These are phyloP conservation scores for Pyrus pyrifolia DNA, from an alignment of 306 rosid genomes.

Conservation along the genomic window DNA sequence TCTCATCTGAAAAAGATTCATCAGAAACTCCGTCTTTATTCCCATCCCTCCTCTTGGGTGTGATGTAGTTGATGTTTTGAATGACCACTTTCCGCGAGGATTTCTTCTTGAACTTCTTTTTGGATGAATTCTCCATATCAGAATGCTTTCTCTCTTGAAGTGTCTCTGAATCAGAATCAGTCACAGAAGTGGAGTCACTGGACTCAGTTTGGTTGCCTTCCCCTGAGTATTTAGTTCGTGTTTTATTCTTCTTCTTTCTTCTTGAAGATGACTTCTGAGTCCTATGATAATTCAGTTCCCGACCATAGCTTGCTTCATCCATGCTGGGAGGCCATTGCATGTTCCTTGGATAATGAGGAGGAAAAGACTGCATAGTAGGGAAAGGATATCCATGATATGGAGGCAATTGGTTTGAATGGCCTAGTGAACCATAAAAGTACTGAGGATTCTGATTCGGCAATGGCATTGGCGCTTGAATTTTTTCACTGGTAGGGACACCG, in stretches of 20 bases:
- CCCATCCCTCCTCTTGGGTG: constrained; percentile 55
- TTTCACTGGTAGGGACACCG: constrained; percentile 5
- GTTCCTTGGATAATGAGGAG: constrained; percentile 39
- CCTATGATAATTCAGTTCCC: constrained; percentile 12
- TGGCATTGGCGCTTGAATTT: constrained; percentile 44
- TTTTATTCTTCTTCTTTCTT: constrained; percentile 34
- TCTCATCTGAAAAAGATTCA: constrained; percentile 35
- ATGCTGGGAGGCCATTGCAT: constrained; percentile 48
- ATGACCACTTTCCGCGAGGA: constrained; percentile 56
- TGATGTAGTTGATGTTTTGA: constrained; percentile 64
- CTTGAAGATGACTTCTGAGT: constrained; percentile 29
- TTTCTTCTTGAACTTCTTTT: constrained; percentile 31
- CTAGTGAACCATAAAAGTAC: constrained; percentile 42
- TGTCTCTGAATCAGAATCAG: constrained; percentile 37
- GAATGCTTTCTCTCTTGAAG: constrained; percentile 30
- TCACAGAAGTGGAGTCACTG: constrained; percentile 25
- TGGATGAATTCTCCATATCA: constrained; percentile 27
- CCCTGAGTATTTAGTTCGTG: constrained; percentile 30
- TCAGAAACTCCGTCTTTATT: constrained; percentile 39
- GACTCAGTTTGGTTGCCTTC: constrained; percentile 22
- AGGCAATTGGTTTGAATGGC: constrained; percentile 35
- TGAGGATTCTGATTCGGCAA: constrained; percentile 43
- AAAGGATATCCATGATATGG: constrained; percentile 49
- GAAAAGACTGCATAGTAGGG: constrained; percentile 37
- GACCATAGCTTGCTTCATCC: constrained; percentile 7